Evolutionary conservation across 129 eudicot species (phyloP).

Genomic region (Artemisia argyi): DNA sequence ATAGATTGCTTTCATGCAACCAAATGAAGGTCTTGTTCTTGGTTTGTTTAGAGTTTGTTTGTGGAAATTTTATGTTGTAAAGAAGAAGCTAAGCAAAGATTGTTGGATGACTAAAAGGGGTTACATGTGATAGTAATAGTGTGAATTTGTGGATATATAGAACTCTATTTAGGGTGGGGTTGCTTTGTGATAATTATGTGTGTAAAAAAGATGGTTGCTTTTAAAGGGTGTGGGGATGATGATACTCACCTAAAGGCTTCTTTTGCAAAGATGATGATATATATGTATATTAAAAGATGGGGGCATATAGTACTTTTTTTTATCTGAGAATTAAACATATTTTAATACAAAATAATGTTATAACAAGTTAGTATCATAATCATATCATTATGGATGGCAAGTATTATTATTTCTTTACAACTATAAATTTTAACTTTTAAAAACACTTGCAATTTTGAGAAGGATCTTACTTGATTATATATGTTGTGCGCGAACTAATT

Average conservation of each 20-base stretch:
- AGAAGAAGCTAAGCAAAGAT: neutral
- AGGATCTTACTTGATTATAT: too few relatives aligned
- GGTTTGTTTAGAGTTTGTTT: constrained; percentile 17
- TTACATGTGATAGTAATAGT: constrained; percentile 11
- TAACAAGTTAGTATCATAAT: neutral
- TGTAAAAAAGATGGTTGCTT: constrained; percentile 30
- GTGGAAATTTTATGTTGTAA: constrained; percentile 22
- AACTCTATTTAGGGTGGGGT: neutral
- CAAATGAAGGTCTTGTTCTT: constrained; percentile 26
- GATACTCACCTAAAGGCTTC: constrained; percentile 32
- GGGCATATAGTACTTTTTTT: neutral
- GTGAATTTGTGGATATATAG: neutral
- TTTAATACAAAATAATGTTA: neutral
- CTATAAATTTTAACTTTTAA: too few relatives aligned
- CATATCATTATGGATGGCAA: too few relatives aligned
- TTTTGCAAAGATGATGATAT: constrained; percentile 22
- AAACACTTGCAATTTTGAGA: too few relatives aligned
- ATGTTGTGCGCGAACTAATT: too few relatives aligned
- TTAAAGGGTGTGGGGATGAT: constrained; percentile 38
- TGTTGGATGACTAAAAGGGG: constrained; percentile 20
- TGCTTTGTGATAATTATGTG: constrained; percentile 18
- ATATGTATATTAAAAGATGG: constrained; percentile 4
- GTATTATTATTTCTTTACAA: too few relatives aligned
- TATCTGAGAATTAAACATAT: neutral
- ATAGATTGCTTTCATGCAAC: constrained; percentile 8